phyloP scores from a whole-genome alignment of 805 yeast genomes.

The Sugiyamaella marilandica region DNA sequence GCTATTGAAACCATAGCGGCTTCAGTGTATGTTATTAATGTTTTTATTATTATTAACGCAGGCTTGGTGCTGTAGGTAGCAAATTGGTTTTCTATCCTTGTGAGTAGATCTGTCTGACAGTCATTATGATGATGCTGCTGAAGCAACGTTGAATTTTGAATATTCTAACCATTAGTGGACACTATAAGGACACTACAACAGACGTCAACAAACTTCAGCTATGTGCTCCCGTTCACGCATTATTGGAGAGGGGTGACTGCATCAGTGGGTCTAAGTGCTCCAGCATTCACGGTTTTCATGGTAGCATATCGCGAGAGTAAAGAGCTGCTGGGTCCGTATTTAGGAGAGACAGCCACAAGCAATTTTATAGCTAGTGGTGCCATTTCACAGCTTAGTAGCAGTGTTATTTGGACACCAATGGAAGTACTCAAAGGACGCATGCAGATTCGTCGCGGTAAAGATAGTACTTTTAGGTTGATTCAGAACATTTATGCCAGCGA shows the following conservation, averaged over 20 bases:
- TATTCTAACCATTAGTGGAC: slow-evolving; percentile 28
- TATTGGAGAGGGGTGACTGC: slow-evolving; percentile 40
- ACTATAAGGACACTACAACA: slow-evolving; percentile 40
- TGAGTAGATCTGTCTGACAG: background rate
- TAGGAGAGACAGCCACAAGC: slow-evolving; percentile 32
- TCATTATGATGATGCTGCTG: no score
- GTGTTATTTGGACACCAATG: slow-evolving; percentile 42
- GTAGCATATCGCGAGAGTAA: slow-evolving; percentile 39
- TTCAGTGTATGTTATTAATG: slow-evolving; percentile 30
- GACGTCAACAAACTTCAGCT: slow-evolving; percentile 35
- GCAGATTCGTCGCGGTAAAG: slow-evolving; percentile 32
- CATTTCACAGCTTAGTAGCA: slow-evolving; percentile 37
- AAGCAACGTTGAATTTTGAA: no score
- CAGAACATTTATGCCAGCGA: slow-evolving; percentile 47
- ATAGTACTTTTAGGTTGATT: background rate
- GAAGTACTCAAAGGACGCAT: slow-evolving; percentile 43
- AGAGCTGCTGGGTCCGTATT: slow-evolving; percentile 31
- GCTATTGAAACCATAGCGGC: slow-evolving; percentile 36
- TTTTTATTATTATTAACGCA: slow-evolving; percentile 2
- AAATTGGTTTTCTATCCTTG: slow-evolving; percentile 38
- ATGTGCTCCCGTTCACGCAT: slow-evolving; percentile 34
- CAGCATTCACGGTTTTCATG: slow-evolving; percentile 40
- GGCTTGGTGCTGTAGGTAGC: slow-evolving; percentile 35
- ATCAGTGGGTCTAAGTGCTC: slow-evolving; percentile 36
- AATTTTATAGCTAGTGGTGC: slow-evolving; percentile 37